Evolutionary conservation across 2,329 filamentous ascomycete genomes (phyloP), one percentile per base, ranked within the genome.

Genomic region (Epichloe sylvatica): DNA sequence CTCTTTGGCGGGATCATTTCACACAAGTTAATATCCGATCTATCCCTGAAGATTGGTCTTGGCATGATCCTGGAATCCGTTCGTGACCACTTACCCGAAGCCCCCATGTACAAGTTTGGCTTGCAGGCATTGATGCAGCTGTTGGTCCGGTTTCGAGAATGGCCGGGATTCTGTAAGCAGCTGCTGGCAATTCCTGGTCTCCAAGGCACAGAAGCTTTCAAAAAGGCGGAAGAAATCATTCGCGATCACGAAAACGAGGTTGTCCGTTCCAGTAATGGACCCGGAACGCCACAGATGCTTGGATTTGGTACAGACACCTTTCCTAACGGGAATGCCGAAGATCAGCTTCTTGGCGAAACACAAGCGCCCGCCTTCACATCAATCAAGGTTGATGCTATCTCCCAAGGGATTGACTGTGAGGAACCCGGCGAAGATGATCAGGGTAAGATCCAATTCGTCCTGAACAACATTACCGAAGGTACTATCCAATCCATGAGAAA

Each of bases 51-150:
- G 62, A 89, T 95, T 50, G 92, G 87, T n/a, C 73, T 97, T 15
- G 89, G 86, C 15, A 96, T 98, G 88, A 94, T 98, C 54, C 73
- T 97, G n/a, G 90, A 98, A 64, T 88, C 92, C 12, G 89, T 98
- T 23, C 78, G 87, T 55, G 89, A 95, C 55, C 87, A 92, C 59
- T 71, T 77, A 34, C 80, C 85, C 0, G 85, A 94, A 34, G 82
- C 90, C 53, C 82, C 87, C 1, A 97, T 98, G 92, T 97, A 92
- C 72, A 95, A 96, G 60, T 98, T 98, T 62, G 92, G 94, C 11
- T 76, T 98, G 12, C 92, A 98, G 64, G 92, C 92, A 15, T 76
- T 98, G 52, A 83, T 96, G 63, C 89, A 97, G 64, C 78, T 97
- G 49, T 82, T 88, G 49, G 76, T 80, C 38, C 81, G 92, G 39